Evolutionary conservation across 495 filamentous ascomycete genomes (phyloP), one percentile per base, ranked within the genome.

Genomic region (Margaritispora aquatica): DNA sequence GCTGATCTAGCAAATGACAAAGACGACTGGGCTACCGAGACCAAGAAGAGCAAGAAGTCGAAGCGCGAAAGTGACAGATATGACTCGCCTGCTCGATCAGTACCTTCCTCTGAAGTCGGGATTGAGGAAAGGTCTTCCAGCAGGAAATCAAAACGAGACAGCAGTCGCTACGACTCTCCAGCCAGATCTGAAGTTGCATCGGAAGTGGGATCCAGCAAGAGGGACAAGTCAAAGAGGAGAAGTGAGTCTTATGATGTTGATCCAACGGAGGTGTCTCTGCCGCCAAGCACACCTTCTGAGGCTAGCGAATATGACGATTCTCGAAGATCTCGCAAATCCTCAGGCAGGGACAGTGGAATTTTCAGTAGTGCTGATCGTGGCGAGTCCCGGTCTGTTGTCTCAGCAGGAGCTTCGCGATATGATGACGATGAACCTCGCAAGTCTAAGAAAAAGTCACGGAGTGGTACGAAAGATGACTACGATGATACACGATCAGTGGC

Each of bases 301-400:
- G 55, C 36, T 17, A 65, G 66, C 27, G 69, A 71, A 13, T 66
- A 57, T 58, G 67, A 66, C 26, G 66, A 69, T 13, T 67, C 59
- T 22, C 68, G 66, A 52, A 49, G 38, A 20, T 61, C 58, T 19
- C 69, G 66, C 47, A 66, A 59, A 36, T 69, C 65, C n/a, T 70
- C 66, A 7, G 73, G 63, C 52, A 64, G 59, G 46, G 63, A 68
- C 27, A 63, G 41, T 58, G 64, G 56, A 13, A 56, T 63, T 13
- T 70, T 63, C 50, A 65, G 65, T 21, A 70, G 73, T 49, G 53
- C 56, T 46, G 62, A 65, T 41, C 58, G 72, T 17, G 72, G 70
- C 11, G 74, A 76, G 27, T 66, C 72, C 26, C 71, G 70, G 52
- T 78, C 76, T 46, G 68, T 75, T n/a, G 70, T 76, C 7, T 74